phyloP scores from a whole-genome alignment of 169 alveolate species.

The Plasmodium knowlesi region DNA sequence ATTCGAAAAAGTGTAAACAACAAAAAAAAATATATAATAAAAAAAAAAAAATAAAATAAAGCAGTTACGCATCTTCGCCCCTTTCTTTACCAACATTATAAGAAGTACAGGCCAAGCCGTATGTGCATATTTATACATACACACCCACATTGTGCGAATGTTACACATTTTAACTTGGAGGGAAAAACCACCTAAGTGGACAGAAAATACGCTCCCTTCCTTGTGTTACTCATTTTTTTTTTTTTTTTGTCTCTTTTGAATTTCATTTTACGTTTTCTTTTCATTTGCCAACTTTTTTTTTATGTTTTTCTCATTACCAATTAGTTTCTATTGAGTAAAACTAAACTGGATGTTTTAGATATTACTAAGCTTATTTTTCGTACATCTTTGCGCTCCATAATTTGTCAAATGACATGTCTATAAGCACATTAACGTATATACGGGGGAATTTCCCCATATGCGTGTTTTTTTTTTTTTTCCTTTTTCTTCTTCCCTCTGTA shows the following conservation, averaged over 20 bases:
- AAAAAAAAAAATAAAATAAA: not conserved
- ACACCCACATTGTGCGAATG: not conserved
- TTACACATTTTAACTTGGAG: not conserved
- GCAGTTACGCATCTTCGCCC: not conserved
- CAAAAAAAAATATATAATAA: no score
- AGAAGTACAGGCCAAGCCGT: not conserved
- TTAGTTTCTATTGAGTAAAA: not conserved
- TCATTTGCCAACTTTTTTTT: slow-evolving; percentile 10
- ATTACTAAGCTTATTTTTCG: slow-evolving; percentile 6
- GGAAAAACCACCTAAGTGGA: not conserved
- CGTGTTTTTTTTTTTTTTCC: slow-evolving; percentile 4
- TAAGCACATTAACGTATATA: not conserved
- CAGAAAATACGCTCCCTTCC: not conserved
- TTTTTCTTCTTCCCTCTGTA: not conserved
- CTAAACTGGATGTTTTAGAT: slow-evolving; percentile 2
- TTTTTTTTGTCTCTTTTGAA: slow-evolving; percentile 1
- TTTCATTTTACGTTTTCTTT: not conserved
- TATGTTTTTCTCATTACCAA: not conserved
- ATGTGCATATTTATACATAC: slow-evolving; percentile 8
- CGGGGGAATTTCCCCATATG: not conserved
- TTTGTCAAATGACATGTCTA: not conserved
- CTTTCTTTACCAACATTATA: not conserved
- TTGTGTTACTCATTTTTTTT: slow-evolving; percentile 2
- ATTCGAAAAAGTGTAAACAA: slow-evolving; percentile 1
- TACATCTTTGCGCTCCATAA: not conserved